These are phyloP conservation scores for Ceratocystis colombiana DNA, from an alignment of 2,329 filamentous ascomycete genomes.

Conservation along the genomic window DNA sequence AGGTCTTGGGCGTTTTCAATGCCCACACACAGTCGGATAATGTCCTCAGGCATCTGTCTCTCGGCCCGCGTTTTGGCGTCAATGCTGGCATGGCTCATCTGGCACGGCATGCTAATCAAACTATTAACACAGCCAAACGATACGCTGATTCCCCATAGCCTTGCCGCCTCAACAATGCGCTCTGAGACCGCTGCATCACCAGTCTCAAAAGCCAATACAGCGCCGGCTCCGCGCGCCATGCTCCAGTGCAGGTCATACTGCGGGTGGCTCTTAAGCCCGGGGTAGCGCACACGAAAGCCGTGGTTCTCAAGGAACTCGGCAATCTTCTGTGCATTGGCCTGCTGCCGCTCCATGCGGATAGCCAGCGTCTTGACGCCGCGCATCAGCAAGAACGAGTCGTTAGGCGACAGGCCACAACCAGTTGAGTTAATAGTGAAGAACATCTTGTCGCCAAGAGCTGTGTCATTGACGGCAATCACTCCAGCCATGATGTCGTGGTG, in stretches of 20 bases:
- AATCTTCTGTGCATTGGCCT: constrained; percentile 80
- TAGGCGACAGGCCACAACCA: constrained; percentile 85
- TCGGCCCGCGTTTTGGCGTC: constrained; percentile 86
- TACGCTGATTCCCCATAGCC: constrained; percentile 89
- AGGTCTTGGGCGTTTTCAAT: constrained; percentile 90
- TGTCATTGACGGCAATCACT: constrained; percentile 83
- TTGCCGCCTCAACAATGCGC: constrained; percentile 85
- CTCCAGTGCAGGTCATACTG: constrained; percentile 95
- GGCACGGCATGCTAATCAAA: constrained; percentile 97
- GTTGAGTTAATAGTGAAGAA: constrained; percentile 97
- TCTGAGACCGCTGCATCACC: constrained; percentile 75
- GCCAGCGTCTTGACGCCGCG: constrained; percentile 92
- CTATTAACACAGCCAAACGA: constrained; percentile 98
- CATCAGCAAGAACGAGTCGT: constrained; percentile 92
- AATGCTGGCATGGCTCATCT: constrained; percentile 98
- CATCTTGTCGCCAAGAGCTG: constrained; percentile 71
- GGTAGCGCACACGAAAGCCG: constrained; percentile 92
- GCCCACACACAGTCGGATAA: constrained; percentile 89
- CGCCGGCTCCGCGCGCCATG: constrained; percentile 87
- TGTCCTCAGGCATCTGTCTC: constrained; percentile 88
- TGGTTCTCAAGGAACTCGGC: constrained; percentile 83
- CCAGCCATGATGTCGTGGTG: constrained; percentile 99
- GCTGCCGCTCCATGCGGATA: constrained; percentile 98
- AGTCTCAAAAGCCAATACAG: constrained; percentile 92
- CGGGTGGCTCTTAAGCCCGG: constrained; percentile 84